Evolutionary conservation across 208 protist genomes (phyloP).

Genomic region (Naegleria lovaniensis): DNA sequence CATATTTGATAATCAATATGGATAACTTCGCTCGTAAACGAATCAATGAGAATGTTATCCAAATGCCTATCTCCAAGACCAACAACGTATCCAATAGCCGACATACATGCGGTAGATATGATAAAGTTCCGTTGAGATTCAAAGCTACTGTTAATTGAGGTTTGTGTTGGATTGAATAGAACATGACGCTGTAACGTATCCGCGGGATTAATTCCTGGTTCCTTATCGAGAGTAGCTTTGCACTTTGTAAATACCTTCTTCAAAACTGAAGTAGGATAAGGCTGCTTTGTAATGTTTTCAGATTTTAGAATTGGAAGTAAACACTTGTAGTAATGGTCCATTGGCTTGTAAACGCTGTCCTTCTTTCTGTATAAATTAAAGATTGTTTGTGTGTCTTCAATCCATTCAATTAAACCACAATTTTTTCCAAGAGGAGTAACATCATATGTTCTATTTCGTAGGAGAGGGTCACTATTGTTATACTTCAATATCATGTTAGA

Average conservation of each 20-base stretch:
- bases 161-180: background rate
- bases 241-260: background rate
- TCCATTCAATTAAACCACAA: slow-evolving; percentile 52
- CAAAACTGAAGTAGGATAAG: slow-evolving; percentile 35
- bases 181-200: slow-evolving; percentile 34
- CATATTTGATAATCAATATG: slow-evolving; percentile 79
- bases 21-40: slow-evolving; percentile 50
- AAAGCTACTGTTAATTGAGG: background rate
- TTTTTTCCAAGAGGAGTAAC: slow-evolving; percentile 46
- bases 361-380: slow-evolving; percentile 39
- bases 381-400: slow-evolving; percentile 39
- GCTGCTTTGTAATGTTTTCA: slow-evolving; percentile 26
- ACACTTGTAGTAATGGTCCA: slow-evolving; percentile 33
- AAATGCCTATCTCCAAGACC: slow-evolving; percentile 72
- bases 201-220: slow-evolving; percentile 24
- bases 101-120: slow-evolving; percentile 52
- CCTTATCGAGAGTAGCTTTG: background rate
- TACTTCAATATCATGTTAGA: slow-evolving; percentile 36
- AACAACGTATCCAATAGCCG: slow-evolving; percentile 64
- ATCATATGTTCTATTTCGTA: slow-evolving; percentile 40
- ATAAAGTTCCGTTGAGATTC: slow-evolving; percentile 11
- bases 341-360: background rate
- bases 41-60: slow-evolving; percentile 68
- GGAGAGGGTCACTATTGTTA: background rate
- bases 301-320: slow-evolving; percentile 33